Conservation (phyloP, 1,139 yeast species). For the Yamadazyma atlantica region DNA sequence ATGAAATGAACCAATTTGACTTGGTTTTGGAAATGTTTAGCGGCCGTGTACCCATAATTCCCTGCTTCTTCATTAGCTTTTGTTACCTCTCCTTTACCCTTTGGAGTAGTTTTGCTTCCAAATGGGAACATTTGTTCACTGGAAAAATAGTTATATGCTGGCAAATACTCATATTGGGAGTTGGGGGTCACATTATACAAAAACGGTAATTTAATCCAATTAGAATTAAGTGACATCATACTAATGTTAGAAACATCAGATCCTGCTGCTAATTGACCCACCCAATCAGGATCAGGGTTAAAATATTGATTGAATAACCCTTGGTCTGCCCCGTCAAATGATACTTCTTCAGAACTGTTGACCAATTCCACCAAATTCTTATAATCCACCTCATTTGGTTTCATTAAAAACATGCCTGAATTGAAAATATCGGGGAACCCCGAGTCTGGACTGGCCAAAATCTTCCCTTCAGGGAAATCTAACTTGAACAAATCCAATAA, state of each 20-base stretch:
- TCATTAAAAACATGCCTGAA: constrained; percentile 75
- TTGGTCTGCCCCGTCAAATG: constrained; percentile 96
- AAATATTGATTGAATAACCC: constrained; percentile 86
- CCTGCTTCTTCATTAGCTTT: neutral
- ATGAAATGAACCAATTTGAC: constrained; percentile 77
- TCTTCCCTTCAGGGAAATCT: constrained; percentile 35
- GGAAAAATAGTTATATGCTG: constrained; percentile 69
- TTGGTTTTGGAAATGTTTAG: constrained; percentile 21
- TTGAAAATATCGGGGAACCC: constrained; percentile 98
- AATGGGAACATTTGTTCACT: constrained; percentile 9
- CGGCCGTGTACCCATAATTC: constrained; percentile 27
- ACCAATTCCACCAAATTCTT: constrained; percentile 41
- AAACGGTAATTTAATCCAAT: constrained; percentile 77
- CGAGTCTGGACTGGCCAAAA: constrained; percentile 83
- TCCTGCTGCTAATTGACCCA: constrained; percentile 15
- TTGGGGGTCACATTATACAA: constrained; percentile 84
- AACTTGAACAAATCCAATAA: constrained; percentile 29
- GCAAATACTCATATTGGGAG: constrained; percentile 77
- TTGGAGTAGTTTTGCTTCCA: neutral
- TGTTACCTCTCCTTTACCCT: constrained; percentile 11
- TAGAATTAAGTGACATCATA: constrained; percentile 16
- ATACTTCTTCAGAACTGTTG: constrained; percentile 28
- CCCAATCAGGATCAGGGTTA: constrained; percentile 50
- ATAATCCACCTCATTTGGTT: constrained; percentile 54
- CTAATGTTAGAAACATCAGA: neutral